A percentile compares a stretch with the other conserved stretches of the same genome.
Conservation (phyloP, 495 filamentous ascomycete species). For the Daldinia loculata region DNA sequence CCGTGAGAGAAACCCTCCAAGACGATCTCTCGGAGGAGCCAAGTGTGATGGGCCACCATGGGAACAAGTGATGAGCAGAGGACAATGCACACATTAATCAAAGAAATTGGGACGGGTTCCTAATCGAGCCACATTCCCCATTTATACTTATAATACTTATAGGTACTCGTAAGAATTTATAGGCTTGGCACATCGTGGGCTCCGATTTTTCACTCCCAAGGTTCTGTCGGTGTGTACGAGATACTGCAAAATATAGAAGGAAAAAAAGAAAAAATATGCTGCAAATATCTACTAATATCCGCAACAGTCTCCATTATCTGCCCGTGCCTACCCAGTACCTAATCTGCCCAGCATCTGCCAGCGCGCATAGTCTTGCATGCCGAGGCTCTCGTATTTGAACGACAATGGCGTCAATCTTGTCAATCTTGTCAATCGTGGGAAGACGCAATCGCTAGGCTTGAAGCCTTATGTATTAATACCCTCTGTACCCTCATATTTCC, state of each 20-base stretch:
- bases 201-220: constrained; percentile 29
- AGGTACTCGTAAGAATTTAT: constrained; percentile 13
- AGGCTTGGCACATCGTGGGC: constrained; percentile 34
- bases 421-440: constrained; percentile 21
- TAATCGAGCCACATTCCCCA: constrained; percentile 30
- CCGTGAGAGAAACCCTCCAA: constrained; percentile 31
- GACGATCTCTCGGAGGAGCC: constrained; percentile 35
- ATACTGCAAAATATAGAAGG: neutral
- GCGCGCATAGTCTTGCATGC: constrained; percentile 18
- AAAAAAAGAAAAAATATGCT: neutral
- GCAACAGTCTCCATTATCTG: neutral
- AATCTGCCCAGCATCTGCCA: neutral
- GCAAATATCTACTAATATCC: neutral
- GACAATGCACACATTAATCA: constrained; percentile 37
- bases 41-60: constrained; percentile 2
- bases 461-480: constrained; percentile 14
- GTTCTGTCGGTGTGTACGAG: constrained; percentile 31
- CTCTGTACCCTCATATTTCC: constrained; percentile 8
- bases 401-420: constrained; percentile 39
- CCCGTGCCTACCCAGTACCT: constrained; percentile 1
- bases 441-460: constrained; percentile 8
- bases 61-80: constrained; percentile 20
- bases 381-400: constrained; percentile 43
- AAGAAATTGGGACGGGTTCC: constrained; percentile 32
- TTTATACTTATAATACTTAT: constrained; percentile 6